Conservation (phyloP, 768 basidiomycete species). For the Leccinum fibrillosum region DNA sequence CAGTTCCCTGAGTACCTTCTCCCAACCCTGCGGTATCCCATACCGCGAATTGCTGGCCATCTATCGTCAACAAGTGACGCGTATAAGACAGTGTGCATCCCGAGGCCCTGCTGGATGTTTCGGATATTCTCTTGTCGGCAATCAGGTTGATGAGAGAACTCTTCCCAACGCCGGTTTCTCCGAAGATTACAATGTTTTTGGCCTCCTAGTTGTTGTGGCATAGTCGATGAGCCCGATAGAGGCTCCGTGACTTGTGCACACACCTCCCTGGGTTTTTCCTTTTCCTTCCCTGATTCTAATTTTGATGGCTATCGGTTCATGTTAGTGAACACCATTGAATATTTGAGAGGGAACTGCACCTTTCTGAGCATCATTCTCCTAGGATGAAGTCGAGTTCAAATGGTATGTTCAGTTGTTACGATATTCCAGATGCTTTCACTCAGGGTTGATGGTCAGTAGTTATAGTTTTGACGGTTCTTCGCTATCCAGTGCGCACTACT, state of each 20-base stretch:
- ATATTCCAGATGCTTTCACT: not conserved
- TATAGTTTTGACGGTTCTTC: constrained; percentile 3
- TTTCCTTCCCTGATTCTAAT: not conserved
- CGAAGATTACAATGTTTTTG: constrained; percentile 2
- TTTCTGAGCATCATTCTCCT: constrained; percentile 2
- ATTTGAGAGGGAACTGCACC: not conserved
- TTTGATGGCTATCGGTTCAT: not conserved
- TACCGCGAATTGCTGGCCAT: constrained; percentile 11
- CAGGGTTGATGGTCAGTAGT: constrained; percentile 4
- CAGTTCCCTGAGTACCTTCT: constrained; percentile 19
- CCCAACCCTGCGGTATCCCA: constrained; percentile 29
- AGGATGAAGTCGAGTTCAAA: not conserved
- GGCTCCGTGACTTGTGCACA: not conserved
- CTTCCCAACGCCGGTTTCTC: too few relatives aligned
- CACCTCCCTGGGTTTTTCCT: constrained; percentile 6
- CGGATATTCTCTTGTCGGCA: not conserved
- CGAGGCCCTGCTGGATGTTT: constrained; percentile 20
- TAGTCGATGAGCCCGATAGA: not conserved
- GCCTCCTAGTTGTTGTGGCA: not conserved
- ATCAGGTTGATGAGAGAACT: too few relatives aligned
- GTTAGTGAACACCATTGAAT: not conserved
- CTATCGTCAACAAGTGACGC: constrained; percentile 8
- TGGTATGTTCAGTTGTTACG: not conserved
- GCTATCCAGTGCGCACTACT: constrained; percentile 6
- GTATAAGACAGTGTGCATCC: constrained; percentile 18